Percentiles rank a stretch among this genome's conserved stretches.
Conservation (phyloP, 495 filamentous ascomycete species). For the Tuber indicum region DNA sequence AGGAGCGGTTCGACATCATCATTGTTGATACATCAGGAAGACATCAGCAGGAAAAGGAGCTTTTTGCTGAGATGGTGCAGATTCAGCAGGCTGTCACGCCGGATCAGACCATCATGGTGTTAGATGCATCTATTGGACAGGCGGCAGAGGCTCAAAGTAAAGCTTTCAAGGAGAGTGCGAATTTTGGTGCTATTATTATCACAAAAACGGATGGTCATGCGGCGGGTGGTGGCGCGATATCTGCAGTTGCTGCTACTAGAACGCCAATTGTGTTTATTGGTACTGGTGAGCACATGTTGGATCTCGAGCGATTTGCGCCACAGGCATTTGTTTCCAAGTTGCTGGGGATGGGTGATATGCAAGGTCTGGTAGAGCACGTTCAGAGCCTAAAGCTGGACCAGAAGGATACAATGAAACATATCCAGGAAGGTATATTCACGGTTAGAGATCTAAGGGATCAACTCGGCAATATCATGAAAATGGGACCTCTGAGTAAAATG, state of each 20-base stretch:
- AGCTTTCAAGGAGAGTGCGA: constrained; percentile 94
- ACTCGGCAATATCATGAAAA: constrained; percentile 97
- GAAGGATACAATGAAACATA: constrained; percentile 98
- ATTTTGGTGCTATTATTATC: constrained; percentile 98
- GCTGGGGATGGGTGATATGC: constrained; percentile 95
- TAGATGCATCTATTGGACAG: constrained; percentile 94
- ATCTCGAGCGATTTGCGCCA: constrained; percentile 86
- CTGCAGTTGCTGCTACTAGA: constrained; percentile 92
- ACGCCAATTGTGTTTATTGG: constrained; percentile 97
- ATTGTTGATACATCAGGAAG: constrained; percentile 95
- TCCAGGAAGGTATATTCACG: constrained; percentile 92
- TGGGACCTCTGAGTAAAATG: constrained; percentile 95
- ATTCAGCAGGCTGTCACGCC: constrained; percentile 87
- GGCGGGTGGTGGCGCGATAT: constrained; percentile 91
- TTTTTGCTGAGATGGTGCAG: constrained; percentile 97
- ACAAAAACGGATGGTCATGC: constrained; percentile 98
- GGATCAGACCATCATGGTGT: constrained; percentile 96
- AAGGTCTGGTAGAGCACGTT: constrained; percentile 91
- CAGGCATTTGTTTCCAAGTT: constrained; percentile 86
- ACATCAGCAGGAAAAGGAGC: constrained; percentile 86
- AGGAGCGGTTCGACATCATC: constrained; percentile 96
- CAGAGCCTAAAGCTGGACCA: constrained; percentile 95
- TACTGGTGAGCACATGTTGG: constrained; percentile 93
- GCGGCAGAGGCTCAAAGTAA: constrained; percentile 88
- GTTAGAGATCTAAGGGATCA: constrained; percentile 92